Evolutionary conservation across 2,329 filamentous ascomycete genomes (phyloP), one percentile per base, ranked within the genome.

Genomic region (Trichoderma oligosporum): DNA sequence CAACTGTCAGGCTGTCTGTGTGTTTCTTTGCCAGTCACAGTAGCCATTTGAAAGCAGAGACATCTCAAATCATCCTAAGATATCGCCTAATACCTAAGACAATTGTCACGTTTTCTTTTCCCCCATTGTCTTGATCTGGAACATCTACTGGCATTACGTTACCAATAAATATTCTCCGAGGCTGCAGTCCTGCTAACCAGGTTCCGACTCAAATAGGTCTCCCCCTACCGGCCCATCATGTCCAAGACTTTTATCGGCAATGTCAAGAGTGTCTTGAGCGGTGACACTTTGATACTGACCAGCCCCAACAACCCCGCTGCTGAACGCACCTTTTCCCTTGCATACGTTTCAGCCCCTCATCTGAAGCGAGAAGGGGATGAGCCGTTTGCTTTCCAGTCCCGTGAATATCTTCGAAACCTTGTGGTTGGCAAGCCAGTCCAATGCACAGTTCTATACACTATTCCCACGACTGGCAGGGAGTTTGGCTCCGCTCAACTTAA

Each of bases 231-330:
- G 58, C 58, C 46, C 68, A 74, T 57, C 67, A 79, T 82, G 78
- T 75, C 73, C 58, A 82, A 80, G 71, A 73, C 74, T 54, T 82
- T 83, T 66, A 73, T 84, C 72, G 84, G 86, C 71, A 88, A 86
- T 68, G 92, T 97, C 74, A 99, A 99, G 82, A 90, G 88, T 71
- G 90, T 96, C 65, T 79, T 95, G 68, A 97, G 92, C 68, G 94
- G 94, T 68, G 94, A 97, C 78, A 96, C 92, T 25, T 76, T 97
- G 66, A 79, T 97, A 63, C 78, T 97, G 68, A 84, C 87, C 66
- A 91, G 89, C 74, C 81, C 89, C 70, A 87, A 86, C 73, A 92
- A 95, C 71, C 87, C 89, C 33, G 81, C 84, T 63, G 84, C 87
- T 73, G 94, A 97, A 77, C 88, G 91, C 67, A 89, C 82, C 52